These are phyloP conservation scores for Dittrichia graveolens DNA, from an alignment of 129 eudicot species.

Conservation along the genomic window DNA sequence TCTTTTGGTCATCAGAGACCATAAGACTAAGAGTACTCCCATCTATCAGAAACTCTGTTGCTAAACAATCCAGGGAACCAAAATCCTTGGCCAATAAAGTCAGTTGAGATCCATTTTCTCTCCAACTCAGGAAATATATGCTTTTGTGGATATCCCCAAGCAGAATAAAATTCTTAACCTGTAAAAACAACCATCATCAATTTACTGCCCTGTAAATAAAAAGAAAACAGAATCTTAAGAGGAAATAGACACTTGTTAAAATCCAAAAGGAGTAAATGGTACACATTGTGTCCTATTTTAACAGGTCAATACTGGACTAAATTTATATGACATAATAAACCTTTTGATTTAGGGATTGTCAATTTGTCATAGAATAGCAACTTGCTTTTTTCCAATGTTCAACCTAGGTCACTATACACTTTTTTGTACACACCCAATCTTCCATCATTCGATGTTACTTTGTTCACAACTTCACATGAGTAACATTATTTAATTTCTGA, in stretches of 20 bases:
- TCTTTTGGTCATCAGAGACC: constrained; percentile 94
- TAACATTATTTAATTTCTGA: neutral
- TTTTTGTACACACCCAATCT: neutral
- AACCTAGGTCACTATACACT: neutral
- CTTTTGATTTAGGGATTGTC: neutral
- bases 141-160: constrained; percentile 95
- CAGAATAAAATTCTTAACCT: constrained; percentile 96
- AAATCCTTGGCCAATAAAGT: constrained; percentile 94
- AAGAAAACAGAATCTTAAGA: neutral
- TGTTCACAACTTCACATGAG: neutral
- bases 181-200: constrained; percentile 19
- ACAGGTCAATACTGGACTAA: no score
- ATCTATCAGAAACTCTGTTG: constrained; percentile 91
- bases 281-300: neutral
- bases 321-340: no score
- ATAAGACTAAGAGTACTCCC: constrained; percentile 91
- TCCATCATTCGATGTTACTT: neutral
- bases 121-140: constrained; percentile 93
- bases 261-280: neutral
- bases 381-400: neutral
- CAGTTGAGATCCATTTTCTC: constrained; percentile 90
- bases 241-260: neutral
- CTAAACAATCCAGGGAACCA: constrained; percentile 86
- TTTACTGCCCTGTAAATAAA: neutral
- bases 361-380: neutral